Conservation (phyloP, 768 basidiomycete genomes). For the Candolleomyces efflorescens region DNA sequence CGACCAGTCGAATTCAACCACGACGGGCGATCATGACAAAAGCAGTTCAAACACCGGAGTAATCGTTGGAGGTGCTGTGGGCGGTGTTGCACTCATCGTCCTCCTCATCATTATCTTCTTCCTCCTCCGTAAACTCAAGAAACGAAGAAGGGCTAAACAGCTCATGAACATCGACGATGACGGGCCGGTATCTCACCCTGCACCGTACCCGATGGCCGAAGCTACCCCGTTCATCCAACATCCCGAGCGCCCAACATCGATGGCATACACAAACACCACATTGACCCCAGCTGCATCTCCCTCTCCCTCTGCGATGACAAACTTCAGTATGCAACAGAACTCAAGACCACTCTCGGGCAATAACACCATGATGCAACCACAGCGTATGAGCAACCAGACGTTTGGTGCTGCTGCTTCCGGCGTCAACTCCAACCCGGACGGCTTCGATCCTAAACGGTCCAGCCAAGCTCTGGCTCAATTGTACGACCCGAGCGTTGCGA, state of each 20-base stretch:
- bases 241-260: not conserved
- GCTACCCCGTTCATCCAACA: not conserved
- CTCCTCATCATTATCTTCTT: not conserved
- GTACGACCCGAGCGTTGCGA: too few species aligned
- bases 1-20: not conserved
- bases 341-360: too few species aligned
- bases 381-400: too few species aligned
- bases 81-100: not conserved
- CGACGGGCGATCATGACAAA: not conserved
- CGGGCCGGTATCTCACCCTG: not conserved
- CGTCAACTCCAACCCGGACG: too few species aligned
- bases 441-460: too few species aligned
- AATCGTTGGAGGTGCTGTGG: not conserved
- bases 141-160: not conserved
- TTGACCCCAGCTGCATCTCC: too few species aligned
- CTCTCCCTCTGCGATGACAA: too few species aligned
- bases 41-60: not conserved
- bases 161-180: not conserved
- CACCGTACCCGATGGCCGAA: not conserved
- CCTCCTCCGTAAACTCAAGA: slow-evolving; percentile 1
- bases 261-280: too few species aligned
- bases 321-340: too few species aligned
- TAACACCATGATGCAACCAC: too few species aligned
- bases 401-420: too few species aligned
- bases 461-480: too few species aligned